A percentile compares a stretch with the other conserved stretches of the same genome.
Conservation (phyloP, 148 eudicot genomes). For the Chenopodium album region DNA sequence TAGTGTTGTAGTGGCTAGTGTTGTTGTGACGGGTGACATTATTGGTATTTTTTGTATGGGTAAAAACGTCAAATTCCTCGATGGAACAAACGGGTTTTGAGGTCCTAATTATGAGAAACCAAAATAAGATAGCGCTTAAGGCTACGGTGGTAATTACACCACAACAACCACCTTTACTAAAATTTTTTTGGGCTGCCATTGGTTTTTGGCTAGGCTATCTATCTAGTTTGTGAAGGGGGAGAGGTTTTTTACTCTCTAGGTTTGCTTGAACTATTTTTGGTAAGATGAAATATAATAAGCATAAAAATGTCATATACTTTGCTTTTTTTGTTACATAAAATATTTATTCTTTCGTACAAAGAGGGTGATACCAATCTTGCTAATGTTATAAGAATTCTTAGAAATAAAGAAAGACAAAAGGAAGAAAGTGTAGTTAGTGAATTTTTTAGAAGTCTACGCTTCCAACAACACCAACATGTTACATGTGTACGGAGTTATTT, state of each 20-base stretch:
- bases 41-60: constrained; percentile 42
- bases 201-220: neutral
- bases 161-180: constrained; percentile 29
- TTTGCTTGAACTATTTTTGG: no score
- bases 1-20: constrained; percentile 34
- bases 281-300: no score
- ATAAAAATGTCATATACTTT: neutral
- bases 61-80: constrained; percentile 50
- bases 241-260: no score
- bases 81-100: constrained; percentile 57
- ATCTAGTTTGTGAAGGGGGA: neutral
- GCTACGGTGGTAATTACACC: constrained; percentile 48
- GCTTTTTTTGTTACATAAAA: neutral
- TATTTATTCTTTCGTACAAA: neutral
- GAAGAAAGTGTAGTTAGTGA: neutral
- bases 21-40: constrained; percentile 6
- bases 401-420: neutral
- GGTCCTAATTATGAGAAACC: constrained; percentile 54
- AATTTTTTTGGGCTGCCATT: neutral
- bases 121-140: constrained; percentile 53
- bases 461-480: no score
- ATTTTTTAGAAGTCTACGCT: neutral
- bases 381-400: neutral
- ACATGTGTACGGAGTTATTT: no score
- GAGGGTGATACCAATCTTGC: neutral